A percentile compares a stretch with the other conserved stretches of the same genome.
These are phyloP conservation scores for Chaetomium globosum DNA, from an alignment of 2,329 filamentous ascomycete species.

Conservation along the genomic window DNA sequence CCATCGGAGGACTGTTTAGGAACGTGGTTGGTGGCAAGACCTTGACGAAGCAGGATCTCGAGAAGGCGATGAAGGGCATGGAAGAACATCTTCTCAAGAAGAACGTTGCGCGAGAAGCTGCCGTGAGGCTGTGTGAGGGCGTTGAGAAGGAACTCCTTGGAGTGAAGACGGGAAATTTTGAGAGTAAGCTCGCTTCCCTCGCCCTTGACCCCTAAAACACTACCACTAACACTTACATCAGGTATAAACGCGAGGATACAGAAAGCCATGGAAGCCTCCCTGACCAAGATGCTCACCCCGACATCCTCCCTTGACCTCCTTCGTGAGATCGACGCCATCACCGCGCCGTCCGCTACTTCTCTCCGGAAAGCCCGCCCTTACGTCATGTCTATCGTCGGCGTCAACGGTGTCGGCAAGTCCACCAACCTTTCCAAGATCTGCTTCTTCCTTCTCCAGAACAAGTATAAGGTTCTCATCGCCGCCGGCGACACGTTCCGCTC, in stretches of 20 bases:
- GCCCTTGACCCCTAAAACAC: conserved; percentile 36
- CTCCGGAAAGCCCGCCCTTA: conserved; percentile 75
- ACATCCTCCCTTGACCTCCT: conserved; percentile 93
- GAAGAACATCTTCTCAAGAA: conserved; percentile 92
- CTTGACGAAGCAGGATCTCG: conserved; percentile 82
- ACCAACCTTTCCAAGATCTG: conserved; percentile 98
- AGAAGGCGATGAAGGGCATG: conserved; percentile 93
- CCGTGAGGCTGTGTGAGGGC: conserved; percentile 84
- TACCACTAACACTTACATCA: conserved; percentile 35
- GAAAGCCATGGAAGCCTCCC: conserved; percentile 84
- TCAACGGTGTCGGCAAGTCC: conserved; percentile 97
- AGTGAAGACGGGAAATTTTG: conserved; percentile 88
- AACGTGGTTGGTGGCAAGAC: conserved; percentile 96
- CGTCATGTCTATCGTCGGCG: conserved; percentile 96
- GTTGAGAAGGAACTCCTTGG: conserved; percentile 89
- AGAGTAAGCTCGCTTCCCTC: conserved; percentile 53
- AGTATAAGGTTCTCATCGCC: conserved; percentile 90
- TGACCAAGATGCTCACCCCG: conserved; percentile 93
- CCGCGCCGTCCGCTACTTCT: conserved; percentile 65
- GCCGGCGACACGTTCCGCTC: conserved; percentile 97
- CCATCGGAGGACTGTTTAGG: conserved; percentile 84
- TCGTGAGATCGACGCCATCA: conserved; percentile 84
- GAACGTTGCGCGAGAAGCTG: conserved; percentile 94
- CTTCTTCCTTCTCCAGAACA: conserved; percentile 96
- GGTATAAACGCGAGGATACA: conserved; percentile 80